Evolutionary conservation across 2,329 filamentous ascomycete genomes (phyloP).

Genomic region (Ascochyta rabiei): DNA sequence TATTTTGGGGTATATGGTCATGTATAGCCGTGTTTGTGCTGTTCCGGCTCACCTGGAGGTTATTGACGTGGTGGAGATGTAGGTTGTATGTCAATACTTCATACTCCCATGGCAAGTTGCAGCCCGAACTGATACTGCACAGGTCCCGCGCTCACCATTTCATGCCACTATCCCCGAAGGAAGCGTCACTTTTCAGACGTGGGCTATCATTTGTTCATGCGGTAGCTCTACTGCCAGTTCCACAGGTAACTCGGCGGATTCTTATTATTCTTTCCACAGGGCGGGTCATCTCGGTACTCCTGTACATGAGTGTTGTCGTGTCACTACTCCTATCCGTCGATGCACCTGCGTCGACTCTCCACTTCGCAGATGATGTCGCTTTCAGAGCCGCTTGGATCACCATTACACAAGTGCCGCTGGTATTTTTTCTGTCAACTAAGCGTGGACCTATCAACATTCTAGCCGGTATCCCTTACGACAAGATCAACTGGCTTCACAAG

Average conservation of each 20-base stretch:
- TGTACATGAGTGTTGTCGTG: conserved; percentile 15
- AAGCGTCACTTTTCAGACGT: background rate
- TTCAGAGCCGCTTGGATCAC: conserved; percentile 42
- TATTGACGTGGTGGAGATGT: conserved; percentile 14
- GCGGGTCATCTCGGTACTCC: conserved; percentile 3
- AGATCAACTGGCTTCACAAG: conserved; percentile 32
- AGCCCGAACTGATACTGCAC: background rate
- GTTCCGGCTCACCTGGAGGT: background rate
- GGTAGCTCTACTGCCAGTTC: conserved; percentile 10
- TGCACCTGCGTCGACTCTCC: conserved; percentile 26
- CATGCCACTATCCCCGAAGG: background rate
- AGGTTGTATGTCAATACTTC: conserved; percentile 14
- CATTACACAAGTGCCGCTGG: conserved; percentile 34
- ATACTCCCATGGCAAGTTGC: background rate
- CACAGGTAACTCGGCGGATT: background rate
- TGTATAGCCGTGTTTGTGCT: conserved; percentile 16
- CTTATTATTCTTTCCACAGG: conserved; percentile 12
- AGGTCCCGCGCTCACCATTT: conserved; percentile 14
- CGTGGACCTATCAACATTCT: conserved; percentile 31
- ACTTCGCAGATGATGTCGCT: conserved; percentile 38
- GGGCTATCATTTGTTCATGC: conserved; percentile 11
- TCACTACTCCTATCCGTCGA: conserved; percentile 27
- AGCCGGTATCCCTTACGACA: conserved; percentile 29
- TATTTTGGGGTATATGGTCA: conserved; percentile 27
- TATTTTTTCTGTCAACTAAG: conserved; percentile 36